These are phyloP conservation scores for Fistulinella cinereoalba DNA, from an alignment of 1,284 basidiomycete genomes.

Conservation along the genomic window DNA sequence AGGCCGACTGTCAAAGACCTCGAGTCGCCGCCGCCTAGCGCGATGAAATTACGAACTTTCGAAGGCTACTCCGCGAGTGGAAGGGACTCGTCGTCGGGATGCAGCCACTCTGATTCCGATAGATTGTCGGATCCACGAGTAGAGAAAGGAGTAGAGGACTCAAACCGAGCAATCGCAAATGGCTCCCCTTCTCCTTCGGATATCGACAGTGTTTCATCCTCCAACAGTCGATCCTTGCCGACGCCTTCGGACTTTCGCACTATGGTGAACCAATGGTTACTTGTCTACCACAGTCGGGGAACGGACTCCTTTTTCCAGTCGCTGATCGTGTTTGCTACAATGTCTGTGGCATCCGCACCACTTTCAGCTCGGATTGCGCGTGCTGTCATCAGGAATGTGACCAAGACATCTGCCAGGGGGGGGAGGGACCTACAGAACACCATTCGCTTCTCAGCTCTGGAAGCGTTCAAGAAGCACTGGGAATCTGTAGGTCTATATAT, in stretches of 20 bases:
- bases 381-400: constrained; percentile 12
- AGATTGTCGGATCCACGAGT: background rate
- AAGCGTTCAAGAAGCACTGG: constrained; percentile 25
- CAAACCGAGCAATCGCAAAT: background rate
- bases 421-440: constrained; percentile 14
- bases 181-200: constrained; percentile 11
- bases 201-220: constrained; percentile 8
- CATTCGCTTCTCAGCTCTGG: constrained; percentile 18
- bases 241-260: constrained; percentile 13
- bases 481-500: constrained; percentile 16
- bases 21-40: constrained; percentile 3
- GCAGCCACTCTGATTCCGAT: background rate
- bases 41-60: no score
- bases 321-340: constrained; percentile 19
- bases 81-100: no score
- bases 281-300: constrained; percentile 22
- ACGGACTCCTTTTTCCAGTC: constrained; percentile 17
- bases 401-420: constrained; percentile 12
- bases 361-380: constrained; percentile 23
- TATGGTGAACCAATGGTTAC: constrained; percentile 16
- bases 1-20: background rate
- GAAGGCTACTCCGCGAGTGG: no score
- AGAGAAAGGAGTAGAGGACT: constrained; percentile 4
- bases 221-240: constrained; percentile 1
- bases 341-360: constrained; percentile 8